Base-by-base conservation (phyloP, 768 basidiomycete species). In the Collybiopsis confluens region DNA sequence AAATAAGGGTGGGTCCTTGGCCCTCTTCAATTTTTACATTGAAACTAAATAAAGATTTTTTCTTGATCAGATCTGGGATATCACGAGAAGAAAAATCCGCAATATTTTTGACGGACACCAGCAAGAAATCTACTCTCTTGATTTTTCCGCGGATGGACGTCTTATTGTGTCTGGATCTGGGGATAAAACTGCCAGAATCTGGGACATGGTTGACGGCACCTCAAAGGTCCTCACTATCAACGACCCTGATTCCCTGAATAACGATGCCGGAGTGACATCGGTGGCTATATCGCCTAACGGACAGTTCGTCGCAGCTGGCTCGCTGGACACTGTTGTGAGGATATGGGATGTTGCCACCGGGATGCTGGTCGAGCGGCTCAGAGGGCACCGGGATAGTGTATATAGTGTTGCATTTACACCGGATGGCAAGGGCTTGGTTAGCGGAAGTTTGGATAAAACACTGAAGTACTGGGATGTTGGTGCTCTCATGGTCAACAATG, bases 61-160 rank as follows among this genome's bases (percentile, higher is more conserved):
- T 63, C 38, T 51, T 40, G 24, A 27, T 6, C 62, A 94, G 89
- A 91, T 97, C 61, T 97, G 94, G 94, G 92, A 95, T 62, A 91
- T 97, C 60, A 77, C 78, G 43, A 85, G 83, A 62, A 86, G 86
- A 61, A 80, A 81, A 33, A 90, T 95, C 64, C 81, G 85, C 53
- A 85, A 81, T 58, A 73, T 90, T 9, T 92, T 95, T 61, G 85
- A 89, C 58, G 94, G 94, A 4, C 94, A 97, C 70, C 83, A 84
- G 62, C 89, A 92, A 64, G 94, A 96, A 64, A 93, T 97, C 63
- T 96, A 96, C 70, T 92, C 92, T 1, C 85, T 97, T 58, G 92
- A 90, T 68, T 96, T 94, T 70, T 90, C 91, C 1, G 70, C 76
- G n/a, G 90, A 94, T 60, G 93, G 94, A 6, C 77, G 84, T 4